Evolutionary conservation across 176 grass and related monocot genomes (phyloP), one percentile per base, ranked within the genome.

Genomic region (Panicum miliaceum): DNA sequence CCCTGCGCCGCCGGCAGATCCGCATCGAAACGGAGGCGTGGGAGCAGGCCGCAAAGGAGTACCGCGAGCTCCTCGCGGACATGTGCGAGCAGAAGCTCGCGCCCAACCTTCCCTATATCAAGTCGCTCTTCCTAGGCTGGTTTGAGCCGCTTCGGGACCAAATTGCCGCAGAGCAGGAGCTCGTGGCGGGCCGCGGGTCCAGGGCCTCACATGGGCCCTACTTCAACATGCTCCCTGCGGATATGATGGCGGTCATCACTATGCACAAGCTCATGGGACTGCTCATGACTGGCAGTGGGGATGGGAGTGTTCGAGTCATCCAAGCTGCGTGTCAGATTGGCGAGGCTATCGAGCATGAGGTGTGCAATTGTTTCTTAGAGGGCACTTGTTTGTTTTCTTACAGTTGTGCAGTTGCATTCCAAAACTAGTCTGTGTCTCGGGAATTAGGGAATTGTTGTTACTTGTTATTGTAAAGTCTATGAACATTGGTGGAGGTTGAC

Each of bases 191-290:
- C 51, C 27, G 15, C 0, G 85, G 53, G n/a, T 32, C 62, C 32
- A 85, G 87, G 0, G 63, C 83, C 12, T 72, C 85, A 0, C 81
- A 94, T 32, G 85, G 36, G 0, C 73, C 83, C 0, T 90, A 69
- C 42, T 93, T 98, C 45, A 81, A 79, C 83, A 67, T 79, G 58
- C 90, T 98, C 13, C 96, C 93, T 0, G 91, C 96, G 0, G 96
- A 98, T 26, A 98, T 92, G 96, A 98, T 98, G 96, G 96, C 96
- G 3, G 91, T 98, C 38, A 98, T 98, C 69, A 95, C 96, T 36
- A 98, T 98, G 96, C 96, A 98, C 86, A 95, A 98, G 67, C 67
- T 95, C 82, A 98, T 98, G 96, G 92, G 96, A 13, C 84, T 98
- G 54, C 88, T 98, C 40, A 98, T 98, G 96, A 91, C 72, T 0